These are phyloP conservation scores for Xylariaceae sp. DNA, from an alignment of 2,329 filamentous ascomycete species.

Conservation along the genomic window DNA sequence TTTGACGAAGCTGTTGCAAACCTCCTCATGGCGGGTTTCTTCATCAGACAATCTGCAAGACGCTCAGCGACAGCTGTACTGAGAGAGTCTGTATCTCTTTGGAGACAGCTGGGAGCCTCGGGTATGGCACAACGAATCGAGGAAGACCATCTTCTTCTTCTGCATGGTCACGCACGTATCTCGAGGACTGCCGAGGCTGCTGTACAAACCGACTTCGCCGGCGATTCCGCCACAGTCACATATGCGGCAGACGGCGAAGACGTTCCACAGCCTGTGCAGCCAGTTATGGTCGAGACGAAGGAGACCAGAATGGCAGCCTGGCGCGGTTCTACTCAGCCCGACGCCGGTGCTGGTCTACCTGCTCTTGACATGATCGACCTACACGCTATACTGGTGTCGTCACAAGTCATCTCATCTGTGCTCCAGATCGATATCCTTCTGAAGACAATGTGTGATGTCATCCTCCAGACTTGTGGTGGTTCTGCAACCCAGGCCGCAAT, in stretches of 20 bases:
- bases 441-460: conserved; percentile 75
- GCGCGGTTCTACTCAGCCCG: conserved; percentile 52
- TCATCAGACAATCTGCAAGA: conserved; percentile 56
- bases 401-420: conserved; percentile 72
- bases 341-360: conserved; percentile 56
- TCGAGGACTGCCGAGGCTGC: conserved; percentile 53
- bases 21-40: conserved; percentile 66
- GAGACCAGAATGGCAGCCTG: conserved; percentile 56
- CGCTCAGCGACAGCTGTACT: conserved; percentile 63
- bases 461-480: conserved; percentile 67
- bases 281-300: conserved; percentile 39
- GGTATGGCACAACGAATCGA: conserved; percentile 63
- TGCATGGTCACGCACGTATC: conserved; percentile 54
- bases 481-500: conserved; percentile 66
- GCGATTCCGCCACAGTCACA: conserved; percentile 44
- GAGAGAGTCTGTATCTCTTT: conserved; percentile 59
- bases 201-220: conserved; percentile 64
- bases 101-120: conserved; percentile 59
- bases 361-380: conserved; percentile 78
- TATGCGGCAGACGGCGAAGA: conserved; percentile 41
- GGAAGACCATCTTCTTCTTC: conserved; percentile 58
- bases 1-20: conserved; percentile 68
- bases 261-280: conserved; percentile 34
- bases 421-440: conserved; percentile 67
- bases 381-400: conserved; percentile 69